phyloP scores from a whole-genome alignment of 371 early-diverging fungal genomes.

The Apophysomyces ossiformis region DNA sequence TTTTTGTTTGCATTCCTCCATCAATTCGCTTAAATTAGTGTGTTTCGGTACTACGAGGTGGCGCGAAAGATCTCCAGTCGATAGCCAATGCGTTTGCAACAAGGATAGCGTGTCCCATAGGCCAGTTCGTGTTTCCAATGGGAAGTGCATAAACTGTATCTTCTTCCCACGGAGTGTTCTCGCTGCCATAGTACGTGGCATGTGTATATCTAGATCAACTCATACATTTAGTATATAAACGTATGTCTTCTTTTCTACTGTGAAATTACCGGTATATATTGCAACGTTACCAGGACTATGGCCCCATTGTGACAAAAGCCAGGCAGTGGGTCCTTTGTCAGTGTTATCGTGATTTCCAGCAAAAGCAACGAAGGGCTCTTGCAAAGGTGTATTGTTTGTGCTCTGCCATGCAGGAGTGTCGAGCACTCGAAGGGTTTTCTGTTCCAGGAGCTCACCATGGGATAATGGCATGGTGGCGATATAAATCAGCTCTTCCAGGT shows the following conservation, averaged over 20 bases:
- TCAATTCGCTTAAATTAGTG: background rate
- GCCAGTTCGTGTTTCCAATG: slow-evolving; percentile 33
- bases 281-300: slow-evolving; percentile 29
- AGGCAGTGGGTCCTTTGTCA: slow-evolving; percentile 31
- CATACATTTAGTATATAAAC: background rate
- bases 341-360: slow-evolving; percentile 53
- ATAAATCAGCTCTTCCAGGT: slow-evolving; percentile 62
- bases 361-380: slow-evolving; percentile 71
- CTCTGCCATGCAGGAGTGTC: slow-evolving; percentile 15
- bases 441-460: slow-evolving; percentile 57
- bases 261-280: slow-evolving; percentile 35
- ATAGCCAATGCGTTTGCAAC: slow-evolving; percentile 21
- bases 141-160: slow-evolving; percentile 27
- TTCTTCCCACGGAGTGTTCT: slow-evolving; percentile 13
- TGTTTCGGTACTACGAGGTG: slow-evolving; percentile 2
- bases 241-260: background rate
- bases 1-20: background rate
- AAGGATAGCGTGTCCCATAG: slow-evolving; percentile 27
- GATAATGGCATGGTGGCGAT: slow-evolving; percentile 59
- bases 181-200: background rate
- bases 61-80: background rate
- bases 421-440: slow-evolving; percentile 43
- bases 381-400: slow-evolving; percentile 18
- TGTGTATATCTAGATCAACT: slow-evolving; percentile 24
- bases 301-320: slow-evolving; percentile 43